These are phyloP conservation scores for Colletotrichum salicis DNA, from an alignment of 2,329 filamentous ascomycete genomes.

Conservation along the genomic window DNA sequence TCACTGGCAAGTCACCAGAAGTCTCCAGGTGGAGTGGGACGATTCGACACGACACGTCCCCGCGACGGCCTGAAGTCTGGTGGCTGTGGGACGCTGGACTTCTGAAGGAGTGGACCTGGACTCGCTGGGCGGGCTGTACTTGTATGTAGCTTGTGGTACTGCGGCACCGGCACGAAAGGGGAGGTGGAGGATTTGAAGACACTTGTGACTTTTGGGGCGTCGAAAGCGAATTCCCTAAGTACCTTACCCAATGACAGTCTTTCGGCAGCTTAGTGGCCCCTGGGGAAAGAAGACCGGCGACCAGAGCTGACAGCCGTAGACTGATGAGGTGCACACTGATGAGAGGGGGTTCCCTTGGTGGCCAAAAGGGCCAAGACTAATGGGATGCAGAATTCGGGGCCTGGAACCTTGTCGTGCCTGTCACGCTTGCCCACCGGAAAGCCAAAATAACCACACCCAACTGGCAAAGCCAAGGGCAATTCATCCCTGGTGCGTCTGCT, in stretches of 20 bases:
- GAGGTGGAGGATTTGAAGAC: slow-evolving; percentile 13
- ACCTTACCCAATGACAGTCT: slow-evolving; percentile 9
- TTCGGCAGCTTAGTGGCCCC: slow-evolving; percentile 4
- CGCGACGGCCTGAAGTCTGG: slow-evolving; percentile 6
- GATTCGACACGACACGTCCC: neutral
- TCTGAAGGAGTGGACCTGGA: too few relatives aligned
- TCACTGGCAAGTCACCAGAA: slow-evolving; percentile 1
- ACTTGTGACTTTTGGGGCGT: too few relatives aligned
- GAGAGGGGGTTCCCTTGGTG: neutral
- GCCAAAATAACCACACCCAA: neutral
- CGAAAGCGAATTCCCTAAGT: slow-evolving; percentile 7
- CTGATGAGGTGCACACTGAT: too few relatives aligned
- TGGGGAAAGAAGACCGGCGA: neutral
- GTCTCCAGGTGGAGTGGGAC: slow-evolving; percentile 15
- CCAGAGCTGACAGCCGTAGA: neutral
- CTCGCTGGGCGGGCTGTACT: too few relatives aligned
- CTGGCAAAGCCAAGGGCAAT: neutral
- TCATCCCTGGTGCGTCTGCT: neutral
- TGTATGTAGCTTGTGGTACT: neutral
- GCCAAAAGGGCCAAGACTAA: slow-evolving; percentile 3
- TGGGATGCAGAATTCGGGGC: slow-evolving; percentile 3
- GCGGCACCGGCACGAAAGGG: neutral
- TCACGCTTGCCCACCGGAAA: neutral
- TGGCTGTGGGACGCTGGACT: neutral
- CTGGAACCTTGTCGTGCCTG: slow-evolving; percentile 11